Evolutionary conservation across 1,284 basidiomycete genomes (phyloP), one percentile per base, ranked within the genome.

Genomic region (Rhodotorula sp.): DNA sequence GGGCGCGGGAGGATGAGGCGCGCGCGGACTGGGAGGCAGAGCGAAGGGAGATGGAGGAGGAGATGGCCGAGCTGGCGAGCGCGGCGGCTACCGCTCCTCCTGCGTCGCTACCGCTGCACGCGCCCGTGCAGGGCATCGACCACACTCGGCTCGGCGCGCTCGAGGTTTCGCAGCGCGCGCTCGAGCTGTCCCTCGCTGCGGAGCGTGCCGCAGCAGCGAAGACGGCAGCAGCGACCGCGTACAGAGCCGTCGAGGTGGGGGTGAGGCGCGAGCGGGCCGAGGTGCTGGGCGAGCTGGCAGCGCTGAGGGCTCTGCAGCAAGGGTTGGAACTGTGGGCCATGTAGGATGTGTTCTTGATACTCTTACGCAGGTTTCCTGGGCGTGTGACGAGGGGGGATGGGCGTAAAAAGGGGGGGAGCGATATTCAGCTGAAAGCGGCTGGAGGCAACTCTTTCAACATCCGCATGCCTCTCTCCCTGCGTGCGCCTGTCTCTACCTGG

Each of bases 1-100:
- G 32, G 0, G 25, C 8, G 29, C 17, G 62, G 6, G 62, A 63
- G 29, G 39, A 21, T 2, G 62, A 44, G 39, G 8, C 53, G 53
- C 51, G 62, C 22, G 19, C 21, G 6, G 62, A 46, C 29, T 63
- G 62, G 62, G 62, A 46, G 39, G 53, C 39, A 1, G 62, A 63
- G 32, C 39, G 62, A 41, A 21, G 53, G n/a, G 62, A 53, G 39
- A 63, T 63, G 62, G 62, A 63, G 62, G 29, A 46, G 22, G 62
- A 63, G 19, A 54, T 63, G 51, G 61, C 61, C 27, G 61, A 54
- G 37, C 51, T 63, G 6, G 60, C 60, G 32, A 39, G 39, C 32
- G 44, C n/a, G 1, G 34, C 37, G 5, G 37, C 61, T 12, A n/a
- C 41, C 2, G 9, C 61, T 21, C 25, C 61, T n/a, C 32, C 41